phyloP scores from a whole-genome alignment of 2,329 filamentous ascomycete species.

The Phaeosphaeriaceae sp. region DNA sequence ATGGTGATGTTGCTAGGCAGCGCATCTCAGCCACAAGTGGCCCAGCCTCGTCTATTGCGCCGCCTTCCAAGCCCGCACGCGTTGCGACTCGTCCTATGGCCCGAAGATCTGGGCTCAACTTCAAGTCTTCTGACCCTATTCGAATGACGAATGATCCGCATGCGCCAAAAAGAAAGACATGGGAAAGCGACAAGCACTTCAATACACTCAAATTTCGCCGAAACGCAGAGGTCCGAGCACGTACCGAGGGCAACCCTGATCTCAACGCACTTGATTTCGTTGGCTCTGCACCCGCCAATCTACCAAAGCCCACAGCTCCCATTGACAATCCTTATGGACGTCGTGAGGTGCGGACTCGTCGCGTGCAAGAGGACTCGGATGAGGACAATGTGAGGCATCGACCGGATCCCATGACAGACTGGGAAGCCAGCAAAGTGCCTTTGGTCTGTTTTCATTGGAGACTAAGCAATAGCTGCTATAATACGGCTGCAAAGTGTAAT shows the following conservation, averaged over 20 bases:
- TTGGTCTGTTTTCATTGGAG: slow-evolving; percentile 39
- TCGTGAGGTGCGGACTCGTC: slow-evolving; percentile 27
- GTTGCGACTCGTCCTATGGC: background rate
- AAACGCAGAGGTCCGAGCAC: slow-evolving; percentile 28
- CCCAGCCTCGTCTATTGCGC: background rate
- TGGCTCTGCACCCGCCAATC: slow-evolving; percentile 18
- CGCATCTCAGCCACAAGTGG: background rate
- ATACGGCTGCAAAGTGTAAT: slow-evolving; percentile 21
- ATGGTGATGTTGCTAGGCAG: background rate
- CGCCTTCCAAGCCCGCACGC: background rate
- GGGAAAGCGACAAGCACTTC: slow-evolving; percentile 23
- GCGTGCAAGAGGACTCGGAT: slow-evolving; percentile 16
- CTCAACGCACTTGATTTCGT: slow-evolving; percentile 31
- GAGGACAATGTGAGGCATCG: slow-evolving; percentile 7
- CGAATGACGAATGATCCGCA: slow-evolving; percentile 35
- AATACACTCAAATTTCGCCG: slow-evolving; percentile 20
- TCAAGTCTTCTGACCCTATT: slow-evolving; percentile 15
- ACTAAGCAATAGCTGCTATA: slow-evolving; percentile 28
- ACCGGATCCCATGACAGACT: slow-evolving; percentile 16
- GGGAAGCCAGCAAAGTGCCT: slow-evolving; percentile 36
- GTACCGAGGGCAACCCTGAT: slow-evolving; percentile 36
- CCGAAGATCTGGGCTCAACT: background rate
- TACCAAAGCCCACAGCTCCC: slow-evolving; percentile 2
- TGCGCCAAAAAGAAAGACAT: slow-evolving; percentile 14
- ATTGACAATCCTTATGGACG: slow-evolving; percentile 30